Conservation (phyloP, 345 rosid genomes). For the Salix dunnii region DNA sequence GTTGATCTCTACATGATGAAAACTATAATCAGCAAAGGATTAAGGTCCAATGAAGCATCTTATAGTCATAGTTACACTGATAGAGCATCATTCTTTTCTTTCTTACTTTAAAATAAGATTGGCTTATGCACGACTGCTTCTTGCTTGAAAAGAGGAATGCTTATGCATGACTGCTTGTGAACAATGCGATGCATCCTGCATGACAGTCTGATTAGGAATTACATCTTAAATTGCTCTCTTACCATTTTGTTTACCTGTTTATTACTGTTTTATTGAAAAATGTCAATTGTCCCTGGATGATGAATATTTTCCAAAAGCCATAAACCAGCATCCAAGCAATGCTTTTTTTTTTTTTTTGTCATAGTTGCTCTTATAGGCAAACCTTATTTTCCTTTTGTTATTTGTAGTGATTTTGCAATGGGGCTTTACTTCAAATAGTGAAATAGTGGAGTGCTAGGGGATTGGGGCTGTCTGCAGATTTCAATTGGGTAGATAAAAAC, state of each 20-base stretch:
- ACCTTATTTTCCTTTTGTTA: background rate
- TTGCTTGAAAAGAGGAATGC: background rate
- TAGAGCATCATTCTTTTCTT: slow-evolving; percentile 11
- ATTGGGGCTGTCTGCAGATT: background rate
- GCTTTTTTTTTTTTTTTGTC: slow-evolving; percentile 43
- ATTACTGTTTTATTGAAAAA: background rate
- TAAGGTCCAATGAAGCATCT: slow-evolving; percentile 34
- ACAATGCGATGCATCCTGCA: background rate
- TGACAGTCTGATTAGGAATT: background rate
- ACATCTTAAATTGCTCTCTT: background rate
- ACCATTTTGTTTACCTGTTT: background rate
- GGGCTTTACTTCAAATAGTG: background rate
- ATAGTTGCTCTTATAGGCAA: slow-evolving; percentile 45
- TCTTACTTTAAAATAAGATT: background rate
- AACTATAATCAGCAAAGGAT: slow-evolving; percentile 24
- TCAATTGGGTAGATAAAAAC: background rate
- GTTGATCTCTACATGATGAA: slow-evolving; percentile 35
- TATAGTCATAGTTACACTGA: slow-evolving; percentile 48
- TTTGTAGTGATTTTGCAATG: background rate
- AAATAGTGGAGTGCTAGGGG: too few relatives aligned
- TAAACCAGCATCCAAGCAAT: slow-evolving; percentile 35
- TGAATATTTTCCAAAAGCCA: slow-evolving; percentile 29
- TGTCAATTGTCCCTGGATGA: slow-evolving; percentile 19
- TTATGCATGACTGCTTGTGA: background rate
- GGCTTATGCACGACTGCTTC: background rate